phyloP scores from a whole-genome alignment of 176 grass and related monocot genomes.

The Oryza meridionalis region DNA sequence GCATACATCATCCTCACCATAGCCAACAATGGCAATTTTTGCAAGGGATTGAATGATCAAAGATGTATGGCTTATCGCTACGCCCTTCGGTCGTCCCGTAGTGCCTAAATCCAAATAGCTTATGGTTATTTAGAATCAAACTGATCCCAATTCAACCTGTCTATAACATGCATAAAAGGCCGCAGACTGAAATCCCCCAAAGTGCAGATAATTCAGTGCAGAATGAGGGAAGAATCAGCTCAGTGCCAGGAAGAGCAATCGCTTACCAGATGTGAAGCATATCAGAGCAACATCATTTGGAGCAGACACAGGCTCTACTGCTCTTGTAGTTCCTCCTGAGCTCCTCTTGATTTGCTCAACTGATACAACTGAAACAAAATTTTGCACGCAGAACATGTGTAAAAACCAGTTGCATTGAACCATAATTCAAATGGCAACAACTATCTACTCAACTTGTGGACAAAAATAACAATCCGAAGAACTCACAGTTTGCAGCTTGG shows the following conservation, averaged over 20 bases:
- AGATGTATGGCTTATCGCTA: constrained; percentile 81
- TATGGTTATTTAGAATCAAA: neutral
- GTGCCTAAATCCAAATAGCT: constrained; percentile 54
- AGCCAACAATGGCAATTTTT: constrained; percentile 83
- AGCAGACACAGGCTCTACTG: constrained; percentile 39
- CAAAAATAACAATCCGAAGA: neutral
- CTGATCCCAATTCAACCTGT: neutral
- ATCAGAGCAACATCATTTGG: constrained; percentile 64
- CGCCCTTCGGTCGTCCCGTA: constrained; percentile 78
- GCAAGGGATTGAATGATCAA: constrained; percentile 86
- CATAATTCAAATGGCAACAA: neutral
- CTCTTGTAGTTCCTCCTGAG: neutral
- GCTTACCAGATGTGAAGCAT: constrained; percentile 97
- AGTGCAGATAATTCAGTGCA: neutral
- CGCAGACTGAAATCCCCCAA: neutral
- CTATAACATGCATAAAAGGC: neutral
- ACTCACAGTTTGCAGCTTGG: constrained; percentile 41
- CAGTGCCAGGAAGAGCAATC: neutral
- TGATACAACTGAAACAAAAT: constrained; percentile 53
- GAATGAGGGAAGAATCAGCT: neutral
- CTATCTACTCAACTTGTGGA: neutral
- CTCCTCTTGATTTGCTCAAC: constrained; percentile 47
- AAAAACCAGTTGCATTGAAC: neutral
- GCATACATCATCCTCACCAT: constrained; percentile 90
- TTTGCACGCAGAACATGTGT: neutral